phyloP scores from a whole-genome alignment of 495 filamentous ascomycete genomes.

The Aspergillus coremiiformis region DNA sequence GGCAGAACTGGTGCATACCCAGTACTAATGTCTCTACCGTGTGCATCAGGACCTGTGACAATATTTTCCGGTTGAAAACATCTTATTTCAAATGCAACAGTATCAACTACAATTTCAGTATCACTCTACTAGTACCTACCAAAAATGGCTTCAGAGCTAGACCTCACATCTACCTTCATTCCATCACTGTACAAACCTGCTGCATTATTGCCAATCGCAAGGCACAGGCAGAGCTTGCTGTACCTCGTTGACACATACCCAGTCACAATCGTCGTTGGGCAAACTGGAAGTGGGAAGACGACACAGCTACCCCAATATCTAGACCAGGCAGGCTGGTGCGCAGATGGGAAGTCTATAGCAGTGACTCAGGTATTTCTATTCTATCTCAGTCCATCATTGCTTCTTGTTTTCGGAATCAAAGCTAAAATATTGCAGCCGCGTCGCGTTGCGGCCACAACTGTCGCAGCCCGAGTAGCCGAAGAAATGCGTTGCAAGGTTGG shows the following conservation, averaged over 20 bases:
- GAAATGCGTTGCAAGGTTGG: slow-evolving; percentile 88
- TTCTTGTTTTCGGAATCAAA: not conserved
- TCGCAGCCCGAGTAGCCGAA: slow-evolving; percentile 84
- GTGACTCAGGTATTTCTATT: slow-evolving; percentile 69
- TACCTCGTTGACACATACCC: slow-evolving; percentile 71
- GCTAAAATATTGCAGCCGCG: slow-evolving; percentile 55
- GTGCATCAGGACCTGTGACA: not conserved
- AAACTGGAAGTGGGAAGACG: slow-evolving; percentile 88
- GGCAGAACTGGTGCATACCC: too few species aligned
- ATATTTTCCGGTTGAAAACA: not conserved
- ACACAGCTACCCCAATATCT: slow-evolving; percentile 86
- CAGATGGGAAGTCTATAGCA: slow-evolving; percentile 71
- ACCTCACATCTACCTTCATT: slow-evolving; percentile 60
- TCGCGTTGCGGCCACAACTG: slow-evolving; percentile 85
- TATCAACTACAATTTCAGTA: too few species aligned
- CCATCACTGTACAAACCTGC: slow-evolving; percentile 72
- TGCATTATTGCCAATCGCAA: slow-evolving; percentile 68
- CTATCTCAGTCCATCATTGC: not conserved
- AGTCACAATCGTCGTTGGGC: slow-evolving; percentile 78
- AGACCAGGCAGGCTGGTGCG: slow-evolving; percentile 83
- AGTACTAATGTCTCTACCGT: not conserved
- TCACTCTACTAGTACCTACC: too few species aligned
- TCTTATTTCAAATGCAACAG: not conserved
- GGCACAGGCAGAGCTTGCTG: slow-evolving; percentile 63
- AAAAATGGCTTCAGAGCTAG: slow-evolving; percentile 40